Evolutionary conservation across 176 grass and related monocot species (phyloP), one percentile per base, ranked within the genome.

Genomic region (Eleusine coracana): DNA sequence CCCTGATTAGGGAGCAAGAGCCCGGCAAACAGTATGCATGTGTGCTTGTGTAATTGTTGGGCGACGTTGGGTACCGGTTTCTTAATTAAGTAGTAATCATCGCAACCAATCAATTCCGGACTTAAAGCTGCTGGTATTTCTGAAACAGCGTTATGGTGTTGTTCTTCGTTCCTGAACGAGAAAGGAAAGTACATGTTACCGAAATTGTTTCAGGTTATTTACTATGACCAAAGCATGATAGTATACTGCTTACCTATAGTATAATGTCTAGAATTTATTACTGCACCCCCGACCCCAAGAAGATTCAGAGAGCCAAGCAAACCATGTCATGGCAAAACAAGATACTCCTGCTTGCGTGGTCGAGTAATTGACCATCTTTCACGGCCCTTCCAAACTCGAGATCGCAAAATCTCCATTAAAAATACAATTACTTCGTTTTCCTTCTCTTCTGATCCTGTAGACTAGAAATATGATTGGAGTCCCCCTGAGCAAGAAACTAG

Each of bases 371-470:
- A 2, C 25, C 34, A 4, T 7, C 18, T 28, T 28, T 55, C 34
- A 13, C n/a, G 77, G 72, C 77, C 45, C 87, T 85, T 89, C 82
- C 65, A 72, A 66, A 18, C 38, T 81, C 64, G 82, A 85, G 77
- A 76, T 77, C 37, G 11, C 77, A 89, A 71, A 37, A 56, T 65
- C 5, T 0, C 10, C 7, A 77, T 71, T 71, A 81, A 10, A 70
- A 70, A 69, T 85, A 80, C 13, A 42, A 12, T 40, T 34, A 42
- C 29, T 52, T 71, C 51, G 0, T 84, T 71, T 52, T 78, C 41
- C 46, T 66, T 48, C 39, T 14, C 66, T 7, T 69, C 2, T 71
- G 9, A 34, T 18, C 50, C 12, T 60, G 46, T 1, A 7, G 70
- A 70, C 14, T 84, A 67, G 11, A 65, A 79, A 79, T 54, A 65